These are phyloP conservation scores for Juglanconis juglandina DNA, from an alignment of 2,329 filamentous ascomycete species.

Conservation along the genomic window DNA sequence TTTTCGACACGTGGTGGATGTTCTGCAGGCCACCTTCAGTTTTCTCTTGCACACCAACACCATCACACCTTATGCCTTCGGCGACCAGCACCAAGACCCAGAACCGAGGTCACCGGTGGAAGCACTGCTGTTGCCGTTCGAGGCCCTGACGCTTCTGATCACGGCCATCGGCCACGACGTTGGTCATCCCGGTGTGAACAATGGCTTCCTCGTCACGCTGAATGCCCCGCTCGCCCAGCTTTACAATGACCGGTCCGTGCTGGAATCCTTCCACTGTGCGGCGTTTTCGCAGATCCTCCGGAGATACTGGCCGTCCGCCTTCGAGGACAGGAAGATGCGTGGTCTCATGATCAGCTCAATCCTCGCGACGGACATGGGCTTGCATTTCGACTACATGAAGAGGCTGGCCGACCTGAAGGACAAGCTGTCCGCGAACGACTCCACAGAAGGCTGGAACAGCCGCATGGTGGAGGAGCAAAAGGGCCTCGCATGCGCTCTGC, in stretches of 20 bases:
- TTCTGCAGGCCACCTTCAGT: slow-evolving; percentile 87
- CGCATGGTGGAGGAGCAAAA: slow-evolving; percentile 74
- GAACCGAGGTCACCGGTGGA: slow-evolving; percentile 62
- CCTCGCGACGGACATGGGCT: slow-evolving; percentile 92
- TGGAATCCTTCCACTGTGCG: slow-evolving; percentile 96
- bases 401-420: slow-evolving; percentile 77
- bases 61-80: slow-evolving; percentile 58
- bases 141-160: slow-evolving; percentile 83
- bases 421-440: slow-evolving; percentile 66
- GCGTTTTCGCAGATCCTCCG: slow-evolving; percentile 95
- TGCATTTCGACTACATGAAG: slow-evolving; percentile 96
- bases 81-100: slow-evolving; percentile 33
- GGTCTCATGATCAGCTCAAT: slow-evolving; percentile 97
- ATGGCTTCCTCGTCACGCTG: slow-evolving; percentile 87
- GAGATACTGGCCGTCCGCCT: slow-evolving; percentile 83
- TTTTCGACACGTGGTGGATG: slow-evolving; percentile 94
- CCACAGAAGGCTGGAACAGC: slow-evolving; percentile 70
- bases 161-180: slow-evolving; percentile 98
- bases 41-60: slow-evolving; percentile 80
- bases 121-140: slow-evolving; percentile 75
- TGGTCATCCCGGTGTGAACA: slow-evolving; percentile 96
- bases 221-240: slow-evolving; percentile 91
- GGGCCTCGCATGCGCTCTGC: slow-evolving; percentile 77
- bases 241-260: slow-evolving; percentile 94
- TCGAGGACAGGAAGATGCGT: slow-evolving; percentile 74